Evolutionary conservation across 176 grass and related monocot genomes (phyloP).

Genomic region (Leersia perrieri): DNA sequence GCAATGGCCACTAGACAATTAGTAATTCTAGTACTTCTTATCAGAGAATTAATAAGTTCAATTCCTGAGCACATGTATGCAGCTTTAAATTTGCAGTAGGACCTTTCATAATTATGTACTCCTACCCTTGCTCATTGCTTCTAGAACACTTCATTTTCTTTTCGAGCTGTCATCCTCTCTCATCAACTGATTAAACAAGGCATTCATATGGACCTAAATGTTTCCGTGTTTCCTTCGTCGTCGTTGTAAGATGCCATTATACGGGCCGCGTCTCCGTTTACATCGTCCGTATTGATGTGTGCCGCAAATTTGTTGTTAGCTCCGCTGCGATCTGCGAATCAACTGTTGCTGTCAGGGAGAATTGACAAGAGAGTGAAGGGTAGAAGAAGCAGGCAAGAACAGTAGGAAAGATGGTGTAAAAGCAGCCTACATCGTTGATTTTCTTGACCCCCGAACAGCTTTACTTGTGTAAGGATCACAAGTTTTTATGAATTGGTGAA

Average conservation of each 20-base stretch:
- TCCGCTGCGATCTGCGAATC: not conserved
- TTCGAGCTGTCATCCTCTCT: not conserved
- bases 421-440: constrained; percentile 21
- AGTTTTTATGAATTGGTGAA: not conserved
- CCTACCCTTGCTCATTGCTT: not conserved
- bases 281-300: not conserved
- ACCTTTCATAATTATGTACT: not conserved
- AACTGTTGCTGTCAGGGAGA: constrained; percentile 6
- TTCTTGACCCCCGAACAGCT: not conserved
- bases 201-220: not conserved
- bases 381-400: not conserved
- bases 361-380: not conserved
- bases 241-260: not conserved
- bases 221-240: not conserved
- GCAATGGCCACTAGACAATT: not conserved
- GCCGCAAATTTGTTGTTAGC: not conserved
- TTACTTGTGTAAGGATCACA: not conserved
- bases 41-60: not conserved
- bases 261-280: not conserved
- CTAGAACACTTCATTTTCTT: not conserved
- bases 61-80: not conserved
- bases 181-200: not conserved
- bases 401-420: not conserved
- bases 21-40: not conserved
- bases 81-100: not conserved